Base-by-base conservation (phyloP, 2,329 filamentous ascomycete genomes). In the Epichloe hybrida region DNA sequence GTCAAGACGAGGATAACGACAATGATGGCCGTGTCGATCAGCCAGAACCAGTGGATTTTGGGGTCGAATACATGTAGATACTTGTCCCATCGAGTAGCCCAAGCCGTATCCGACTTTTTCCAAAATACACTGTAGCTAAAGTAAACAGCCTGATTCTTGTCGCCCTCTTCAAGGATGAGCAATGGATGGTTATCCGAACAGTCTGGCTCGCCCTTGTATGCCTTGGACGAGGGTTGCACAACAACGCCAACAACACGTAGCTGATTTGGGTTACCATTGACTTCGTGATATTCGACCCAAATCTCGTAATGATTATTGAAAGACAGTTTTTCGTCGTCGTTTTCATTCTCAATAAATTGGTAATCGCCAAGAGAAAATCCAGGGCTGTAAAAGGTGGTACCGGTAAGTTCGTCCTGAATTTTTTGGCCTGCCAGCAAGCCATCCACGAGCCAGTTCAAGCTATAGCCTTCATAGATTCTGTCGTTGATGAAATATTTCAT, bases 231-330 rank as follows among this genome's bases (percentile, higher is more conserved):
- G 1, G 93, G 91, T 63, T 90, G 80, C 17, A 97, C 91, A 49
- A 91, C 75, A 31, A 96, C 90, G 40, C 93, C 93, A 5, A 98
- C 93, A 0, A 98, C 90, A 27, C 93, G 80, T 58, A 85, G 88
- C 65, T 90, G 79, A 53, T 84, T 74, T 44, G 74, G 70, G 56
- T 79, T 75, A 13, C 76, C 76, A 57, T 73, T 76, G 39, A 91
- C 84, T 60, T 87, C 77, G 64, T 98, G 93, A 63, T 95, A 97
- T 60, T 98, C 91, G 61, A 98, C 79, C 47, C 84, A 68, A 59
- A 98, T 96, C 59, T 97, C 86, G 70, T 94, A 97, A 68, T 98
- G 93, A 67, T 96, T 98, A 73, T 96, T 88, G 64, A 98, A 75
- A 43, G 71, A 69, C 20, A 81, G 67, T 40, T 83, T 73, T 36